phyloP scores from a whole-genome alignment of 2,329 filamentous ascomycete species.

The Aciculosporium take region DNA sequence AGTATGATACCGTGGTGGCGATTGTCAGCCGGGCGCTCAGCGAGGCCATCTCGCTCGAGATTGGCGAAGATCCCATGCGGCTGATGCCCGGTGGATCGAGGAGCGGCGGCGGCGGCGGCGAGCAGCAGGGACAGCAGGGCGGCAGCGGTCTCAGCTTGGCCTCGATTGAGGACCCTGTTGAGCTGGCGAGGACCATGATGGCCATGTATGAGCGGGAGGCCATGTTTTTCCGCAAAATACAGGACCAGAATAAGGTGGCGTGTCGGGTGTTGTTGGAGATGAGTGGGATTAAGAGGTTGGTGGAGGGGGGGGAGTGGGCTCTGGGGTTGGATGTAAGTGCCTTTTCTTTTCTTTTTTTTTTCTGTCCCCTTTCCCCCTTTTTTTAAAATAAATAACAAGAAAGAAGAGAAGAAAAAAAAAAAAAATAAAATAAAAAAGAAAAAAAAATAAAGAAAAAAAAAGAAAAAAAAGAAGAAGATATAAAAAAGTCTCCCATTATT shows the following conservation, averaged over 20 bases:
- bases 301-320: slow-evolving; percentile 41
- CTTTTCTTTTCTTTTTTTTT: neutral
- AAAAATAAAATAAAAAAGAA: too few relatives aligned
- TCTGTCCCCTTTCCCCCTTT: neutral
- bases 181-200: slow-evolving; percentile 48
- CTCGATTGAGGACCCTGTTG: slow-evolving; percentile 45
- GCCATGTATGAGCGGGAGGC: slow-evolving; percentile 45
- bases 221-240: slow-evolving; percentile 45
- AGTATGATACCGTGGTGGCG: slow-evolving; percentile 85
- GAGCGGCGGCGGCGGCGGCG: slow-evolving; percentile 22
- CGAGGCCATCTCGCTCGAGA: slow-evolving; percentile 73
- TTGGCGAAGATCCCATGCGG: slow-evolving; percentile 67
- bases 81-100: slow-evolving; percentile 42
- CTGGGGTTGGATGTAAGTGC: slow-evolving; percentile 44
- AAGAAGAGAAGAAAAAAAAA: too few relatives aligned
- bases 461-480: too few relatives aligned
- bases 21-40: slow-evolving; percentile 85
- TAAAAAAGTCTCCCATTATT: neutral
- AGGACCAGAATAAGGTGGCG: slow-evolving; percentile 41
- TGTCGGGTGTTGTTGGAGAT: slow-evolving; percentile 44
- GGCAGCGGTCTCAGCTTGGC: slow-evolving; percentile 47
- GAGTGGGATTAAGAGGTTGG: slow-evolving; percentile 44
- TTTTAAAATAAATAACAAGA: too few relatives aligned
- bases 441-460: neutral
- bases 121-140: slow-evolving; percentile 19